Evolutionary conservation across 2,329 filamentous ascomycete species (phyloP), one percentile per base, ranked within the genome.

Genomic region (Pyrenochaeta sp.): DNA sequence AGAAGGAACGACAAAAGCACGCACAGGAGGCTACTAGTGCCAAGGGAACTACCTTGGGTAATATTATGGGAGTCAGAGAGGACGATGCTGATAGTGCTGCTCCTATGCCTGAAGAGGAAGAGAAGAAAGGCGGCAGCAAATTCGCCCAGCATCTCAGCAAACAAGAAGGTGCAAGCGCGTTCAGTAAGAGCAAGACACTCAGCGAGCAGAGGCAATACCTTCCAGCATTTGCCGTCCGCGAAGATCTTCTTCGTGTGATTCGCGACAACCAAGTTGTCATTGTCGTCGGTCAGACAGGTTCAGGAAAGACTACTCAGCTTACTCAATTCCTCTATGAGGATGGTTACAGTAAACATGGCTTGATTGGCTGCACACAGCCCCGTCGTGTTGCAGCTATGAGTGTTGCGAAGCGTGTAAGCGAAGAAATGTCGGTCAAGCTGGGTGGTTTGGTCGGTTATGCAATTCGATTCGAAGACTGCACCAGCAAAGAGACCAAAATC

Each of bases 301-400:
- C 94, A 0, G 95, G 95, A 45, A 99, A 99, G 78, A 99, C 95
- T 2, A 99, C 95, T 0, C 95, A 99, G 76, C 79, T 99, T 56
- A 97, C 96, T 0, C 96, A 99, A 71, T 99, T 98, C 64, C 81
- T 99, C 9, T 87, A 96, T 71, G 95, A 99, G 75, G 95, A 98
- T 67, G 96, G 96, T 0, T 99, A 97, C 73, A 91, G 89, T 12
- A 90, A 89, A 49, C 79, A 83, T 29, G 95, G 95, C 43, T 88
- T 97, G 83, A 98, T 99, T 65, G 94, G 92, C 4, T 99, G 95
- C 72, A 99, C 95, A 1, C 95, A 99, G 66, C 95, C 95, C 46
- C 87, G 95, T 67, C 90, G 95, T 82, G 96, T 99, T 30, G 95
- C 95, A 20, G 95, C 95, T 18, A 99, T 99, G 95, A 97, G 93